A percentile compares a stretch with the other conserved stretches of the same genome.
Conservation (phyloP, 345 rosid species). For the Mangifera indica region DNA sequence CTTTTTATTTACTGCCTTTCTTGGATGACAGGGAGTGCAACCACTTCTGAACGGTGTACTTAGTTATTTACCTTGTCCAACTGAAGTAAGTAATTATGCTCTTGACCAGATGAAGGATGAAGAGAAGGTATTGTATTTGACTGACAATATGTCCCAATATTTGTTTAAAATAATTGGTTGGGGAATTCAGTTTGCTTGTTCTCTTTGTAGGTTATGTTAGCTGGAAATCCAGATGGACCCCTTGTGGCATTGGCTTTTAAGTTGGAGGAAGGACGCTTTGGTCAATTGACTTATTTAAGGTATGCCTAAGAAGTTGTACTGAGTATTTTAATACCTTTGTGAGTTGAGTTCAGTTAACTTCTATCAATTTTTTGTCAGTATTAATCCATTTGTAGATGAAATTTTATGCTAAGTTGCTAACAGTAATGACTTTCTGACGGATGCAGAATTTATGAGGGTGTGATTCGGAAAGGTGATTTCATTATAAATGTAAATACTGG, state of each 20-base stretch:
- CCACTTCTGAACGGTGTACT: slow-evolving; percentile 90
- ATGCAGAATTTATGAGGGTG: slow-evolving; percentile 89
- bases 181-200: slow-evolving; percentile 18
- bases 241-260: slow-evolving; percentile 98
- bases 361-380: background rate
- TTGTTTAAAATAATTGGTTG: background rate
- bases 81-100: slow-evolving; percentile 87
- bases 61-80: slow-evolving; percentile 81
- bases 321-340: background rate
- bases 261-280: slow-evolving; percentile 96
- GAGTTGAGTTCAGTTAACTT: background rate
- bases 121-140: slow-evolving; percentile 62
- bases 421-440: slow-evolving; percentile 14
- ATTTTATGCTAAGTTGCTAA: slow-evolving; percentile 44
- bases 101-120: slow-evolving; percentile 87
- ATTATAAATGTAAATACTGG: slow-evolving; percentile 87
- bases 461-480: slow-evolving; percentile 90
- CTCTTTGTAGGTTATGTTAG: slow-evolving; percentile 55
- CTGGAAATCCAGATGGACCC: slow-evolving; percentile 93
- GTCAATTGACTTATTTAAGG: slow-evolving; percentile 93
- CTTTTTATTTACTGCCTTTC: slow-evolving; percentile 7
- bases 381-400: slow-evolving; percentile 5
- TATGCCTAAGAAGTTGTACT: slow-evolving; percentile 18
- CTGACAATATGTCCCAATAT: slow-evolving; percentile 4
- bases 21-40: slow-evolving; percentile 75